Percentiles rank a stretch among this genome's conserved stretches.
These are phyloP conservation scores for Chenopodium berlandieri DNA, from an alignment of 148 eudicot species.

Conservation along the genomic window DNA sequence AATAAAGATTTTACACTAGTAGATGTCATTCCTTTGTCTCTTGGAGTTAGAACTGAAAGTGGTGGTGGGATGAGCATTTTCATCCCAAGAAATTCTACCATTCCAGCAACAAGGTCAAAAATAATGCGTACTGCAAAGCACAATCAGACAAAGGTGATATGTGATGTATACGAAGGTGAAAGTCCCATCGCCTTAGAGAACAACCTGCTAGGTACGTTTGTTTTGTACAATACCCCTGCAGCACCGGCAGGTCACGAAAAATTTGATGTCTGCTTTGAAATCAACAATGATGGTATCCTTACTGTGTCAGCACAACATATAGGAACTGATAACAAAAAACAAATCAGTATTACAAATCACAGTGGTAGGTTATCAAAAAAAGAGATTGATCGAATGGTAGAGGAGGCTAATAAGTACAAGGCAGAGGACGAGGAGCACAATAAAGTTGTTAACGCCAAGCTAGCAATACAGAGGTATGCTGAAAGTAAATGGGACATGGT, in stretches of 20 bases:
- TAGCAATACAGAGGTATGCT: neutral
- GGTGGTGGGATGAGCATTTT: too few species aligned
- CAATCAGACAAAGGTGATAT: too few species aligned
- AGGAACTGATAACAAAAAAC: neutral
- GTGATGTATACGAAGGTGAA: too few species aligned
- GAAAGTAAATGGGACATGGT: neutral
- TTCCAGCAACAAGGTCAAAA: too few species aligned
- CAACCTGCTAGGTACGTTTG: neutral
- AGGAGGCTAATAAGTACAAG: neutral
- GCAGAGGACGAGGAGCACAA: neutral
- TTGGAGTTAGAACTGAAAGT: too few species aligned
- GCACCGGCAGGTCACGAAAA: neutral
- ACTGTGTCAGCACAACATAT: neutral
- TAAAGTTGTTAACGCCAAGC: neutral
- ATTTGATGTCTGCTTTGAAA: neutral
- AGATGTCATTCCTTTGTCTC: too few species aligned
- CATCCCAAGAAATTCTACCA: too few species aligned
- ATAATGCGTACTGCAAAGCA: too few species aligned
- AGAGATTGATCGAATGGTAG: neutral
- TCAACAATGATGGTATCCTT: neutral
- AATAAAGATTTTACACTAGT: too few species aligned
- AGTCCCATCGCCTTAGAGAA: neutral
- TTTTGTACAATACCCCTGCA: neutral
- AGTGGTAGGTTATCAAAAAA: conserved; percentile 1
- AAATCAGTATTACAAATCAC: neutral